These are phyloP conservation scores for Alternaria brassicicola DNA, from an alignment of 2,329 filamentous ascomycete genomes.

Conservation along the genomic window DNA sequence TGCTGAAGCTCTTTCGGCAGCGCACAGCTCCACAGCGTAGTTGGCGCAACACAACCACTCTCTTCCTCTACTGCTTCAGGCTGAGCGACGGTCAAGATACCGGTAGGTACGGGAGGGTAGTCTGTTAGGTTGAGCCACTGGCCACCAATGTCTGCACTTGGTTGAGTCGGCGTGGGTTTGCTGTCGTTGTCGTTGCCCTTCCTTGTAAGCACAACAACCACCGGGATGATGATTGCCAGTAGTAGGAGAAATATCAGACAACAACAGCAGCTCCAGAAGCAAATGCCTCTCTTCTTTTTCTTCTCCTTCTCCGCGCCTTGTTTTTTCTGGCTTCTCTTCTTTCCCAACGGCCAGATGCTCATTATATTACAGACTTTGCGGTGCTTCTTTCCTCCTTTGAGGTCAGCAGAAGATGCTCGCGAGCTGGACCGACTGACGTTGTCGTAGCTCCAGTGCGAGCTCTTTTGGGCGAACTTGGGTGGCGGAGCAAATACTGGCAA, in stretches of 20 bases:
- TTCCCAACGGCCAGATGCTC: conserved; percentile 30
- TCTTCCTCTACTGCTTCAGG: conserved; percentile 69
- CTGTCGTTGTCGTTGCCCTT: conserved; percentile 45
- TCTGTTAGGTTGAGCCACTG: conserved; percentile 82
- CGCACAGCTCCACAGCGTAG: conserved; percentile 84
- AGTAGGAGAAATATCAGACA: conserved; percentile 45
- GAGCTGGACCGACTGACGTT: conserved; percentile 36
- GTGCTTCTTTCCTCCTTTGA: conserved; percentile 38
- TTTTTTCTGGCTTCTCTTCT: conserved; percentile 23
- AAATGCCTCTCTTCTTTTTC: conserved; percentile 39
- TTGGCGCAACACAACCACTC: conserved; percentile 72
- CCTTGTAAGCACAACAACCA: conserved; percentile 44
- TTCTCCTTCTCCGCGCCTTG: conserved; percentile 34
- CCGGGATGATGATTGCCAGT: conserved; percentile 49
- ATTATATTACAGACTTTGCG: conserved; percentile 40
- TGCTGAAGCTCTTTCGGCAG: conserved; percentile 78
- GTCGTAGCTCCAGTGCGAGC: conserved; percentile 35
- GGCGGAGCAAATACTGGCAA: conserved; percentile 43
- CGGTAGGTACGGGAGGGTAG: conserved; percentile 85
- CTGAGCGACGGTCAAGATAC: conserved; percentile 77
- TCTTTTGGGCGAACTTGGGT: conserved; percentile 33
- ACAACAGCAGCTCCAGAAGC: conserved; percentile 46
- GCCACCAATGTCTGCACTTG: conserved; percentile 21
- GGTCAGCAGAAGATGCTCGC: conserved; percentile 26
- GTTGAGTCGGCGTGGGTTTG: conserved; percentile 30